Conservation (phyloP, 176 grass and related monocot species). For the Avena sativa region DNA sequence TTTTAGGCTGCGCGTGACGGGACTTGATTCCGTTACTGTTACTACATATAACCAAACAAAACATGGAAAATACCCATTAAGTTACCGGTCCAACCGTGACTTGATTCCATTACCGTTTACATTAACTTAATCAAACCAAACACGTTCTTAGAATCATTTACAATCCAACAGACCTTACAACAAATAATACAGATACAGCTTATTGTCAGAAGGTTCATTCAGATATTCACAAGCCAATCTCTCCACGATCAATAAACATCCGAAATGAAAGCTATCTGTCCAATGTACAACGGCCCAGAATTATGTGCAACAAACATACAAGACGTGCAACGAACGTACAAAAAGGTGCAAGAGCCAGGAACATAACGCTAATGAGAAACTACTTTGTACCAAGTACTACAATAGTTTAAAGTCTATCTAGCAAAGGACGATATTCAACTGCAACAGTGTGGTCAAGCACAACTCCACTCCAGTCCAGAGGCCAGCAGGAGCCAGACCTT, state of each 20-base stretch:
- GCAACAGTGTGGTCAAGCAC: neutral
- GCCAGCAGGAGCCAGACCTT: too few relatives aligned
- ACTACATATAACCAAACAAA: too few relatives aligned
- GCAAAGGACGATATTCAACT: neutral
- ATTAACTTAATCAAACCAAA: too few relatives aligned
- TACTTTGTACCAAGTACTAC: neutral
- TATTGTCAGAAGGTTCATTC: neutral
- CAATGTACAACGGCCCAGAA: neutral
- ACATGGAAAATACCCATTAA: too few relatives aligned
- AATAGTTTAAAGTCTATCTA: neutral
- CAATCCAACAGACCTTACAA: neutral
- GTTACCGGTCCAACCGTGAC: too few relatives aligned
- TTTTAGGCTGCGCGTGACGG: too few relatives aligned
- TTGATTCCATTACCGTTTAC: too few relatives aligned
- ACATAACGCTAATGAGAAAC: neutral
- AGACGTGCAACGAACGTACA: neutral
- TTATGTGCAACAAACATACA: too few relatives aligned
- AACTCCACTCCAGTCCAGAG: neutral
- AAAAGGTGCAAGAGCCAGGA: neutral
- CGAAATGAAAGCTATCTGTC: neutral
- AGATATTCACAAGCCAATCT: neutral
- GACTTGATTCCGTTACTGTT: too few relatives aligned
- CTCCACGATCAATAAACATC: neutral
- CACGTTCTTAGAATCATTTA: too few relatives aligned
- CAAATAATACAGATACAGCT: neutral